Percentiles rank a stretch among this genome's conserved stretches.
Evolutionary conservation across 805 yeast genomes (phyloP).

Genomic region (Starmerella vaccinii): DNA sequence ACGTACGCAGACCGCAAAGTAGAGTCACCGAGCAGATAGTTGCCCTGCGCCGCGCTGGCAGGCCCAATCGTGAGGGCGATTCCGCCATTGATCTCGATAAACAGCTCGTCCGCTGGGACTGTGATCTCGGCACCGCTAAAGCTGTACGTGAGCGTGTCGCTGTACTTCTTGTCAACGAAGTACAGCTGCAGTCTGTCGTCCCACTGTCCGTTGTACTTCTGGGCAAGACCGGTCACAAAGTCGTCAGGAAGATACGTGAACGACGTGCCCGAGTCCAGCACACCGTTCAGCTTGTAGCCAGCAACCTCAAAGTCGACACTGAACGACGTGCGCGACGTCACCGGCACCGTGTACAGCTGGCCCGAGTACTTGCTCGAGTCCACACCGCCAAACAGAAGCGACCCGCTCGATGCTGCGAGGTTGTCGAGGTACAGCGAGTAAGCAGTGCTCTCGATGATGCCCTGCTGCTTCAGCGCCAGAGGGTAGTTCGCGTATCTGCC

Average conservation of each 20-base stretch:
- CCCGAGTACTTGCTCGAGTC: constrained; percentile 50
- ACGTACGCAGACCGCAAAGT: constrained; percentile 56
- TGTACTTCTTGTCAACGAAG: background rate
- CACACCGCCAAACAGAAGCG: constrained; percentile 37
- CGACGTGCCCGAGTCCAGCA: constrained; percentile 21
- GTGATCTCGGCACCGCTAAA: background rate
- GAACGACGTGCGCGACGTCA: constrained; percentile 1
- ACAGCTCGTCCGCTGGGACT: background rate
- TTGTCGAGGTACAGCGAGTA: constrained; percentile 40
- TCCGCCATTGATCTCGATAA: background rate
- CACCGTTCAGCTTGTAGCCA: constrained; percentile 11
- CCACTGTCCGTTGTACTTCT: constrained; percentile 3
- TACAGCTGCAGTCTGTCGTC: background rate
- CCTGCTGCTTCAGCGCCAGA: constrained; percentile 30
- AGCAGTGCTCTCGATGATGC: constrained; percentile 35
- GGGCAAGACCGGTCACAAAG: constrained; percentile 8
- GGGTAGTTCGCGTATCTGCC: constrained; percentile 29
- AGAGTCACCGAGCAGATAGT: constrained; percentile 53
- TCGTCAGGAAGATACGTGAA: constrained; percentile 36
- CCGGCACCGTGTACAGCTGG: constrained; percentile 25
- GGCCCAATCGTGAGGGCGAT: background rate
- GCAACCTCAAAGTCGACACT: constrained; percentile 10
- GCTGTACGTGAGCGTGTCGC: background rate
- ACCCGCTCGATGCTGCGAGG: constrained; percentile 28
- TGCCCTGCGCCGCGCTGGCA: background rate